Evolutionary conservation across 2,329 filamentous ascomycete species (phyloP), one percentile per base, ranked within the genome.

Genomic region (Fusarium temperatum): DNA sequence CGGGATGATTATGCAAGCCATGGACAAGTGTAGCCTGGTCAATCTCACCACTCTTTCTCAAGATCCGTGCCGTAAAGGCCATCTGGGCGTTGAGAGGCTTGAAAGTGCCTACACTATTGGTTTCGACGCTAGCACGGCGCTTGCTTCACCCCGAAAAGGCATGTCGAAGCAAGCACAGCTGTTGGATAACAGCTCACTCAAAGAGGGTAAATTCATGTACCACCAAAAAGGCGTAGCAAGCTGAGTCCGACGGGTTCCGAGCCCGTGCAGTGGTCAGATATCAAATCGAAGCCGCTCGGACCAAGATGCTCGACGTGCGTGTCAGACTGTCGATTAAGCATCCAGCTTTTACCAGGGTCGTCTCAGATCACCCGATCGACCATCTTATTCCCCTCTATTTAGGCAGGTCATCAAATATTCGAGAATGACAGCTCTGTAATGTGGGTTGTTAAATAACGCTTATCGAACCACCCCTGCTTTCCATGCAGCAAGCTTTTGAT

Each of bases 281-380:
- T 91, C 87, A 75, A 87, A 91, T 73, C 91, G 89, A 20, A 83
- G 83, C 18, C 89, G 75, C 84, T 44, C 89, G 78, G 84, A 85
- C 87, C 3, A 89, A 82, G 8, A 84, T 79, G 17, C 78, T 81
- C 1, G 82, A 81, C 1, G 85, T 86, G 35, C 1, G 85, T 86
- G 35, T 90, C 82, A 6, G 69, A 73, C 45, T 80, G 72, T 5
- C 88, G 84, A 72, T 90, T 90, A 77, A 90, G 87, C 87, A 91
- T 89, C 69, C 88, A 86, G 50, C 86, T 87, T 77, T 89, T 89
- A 58, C 83, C 83, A 1, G 88, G 88, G 66, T 90, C 88, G 56
- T 90, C 89, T 5, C 89, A 85, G 36, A 84, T 78, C 18, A 84
- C 78, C 6, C 90, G 84, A 70, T 90, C 91, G 30, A 90, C 88